Conservation (phyloP, 257 asterid species). For the Solanum pinnatisectum region DNA sequence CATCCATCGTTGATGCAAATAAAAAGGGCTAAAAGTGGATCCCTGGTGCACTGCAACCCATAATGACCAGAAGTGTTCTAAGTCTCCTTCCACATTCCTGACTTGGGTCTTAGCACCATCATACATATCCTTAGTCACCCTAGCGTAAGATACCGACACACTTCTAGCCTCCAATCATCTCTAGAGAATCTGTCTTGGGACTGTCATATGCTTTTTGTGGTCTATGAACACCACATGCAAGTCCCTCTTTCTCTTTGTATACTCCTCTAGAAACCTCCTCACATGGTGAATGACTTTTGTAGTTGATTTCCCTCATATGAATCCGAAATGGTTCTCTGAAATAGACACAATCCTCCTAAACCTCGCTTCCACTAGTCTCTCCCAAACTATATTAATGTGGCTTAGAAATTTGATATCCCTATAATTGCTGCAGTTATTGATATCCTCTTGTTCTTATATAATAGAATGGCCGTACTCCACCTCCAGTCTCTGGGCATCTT, state of each 20-base stretch:
- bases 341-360: not conserved
- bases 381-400: not conserved
- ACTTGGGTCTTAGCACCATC: not conserved
- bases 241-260: not conserved
- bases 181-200: not conserved
- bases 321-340: not conserved
- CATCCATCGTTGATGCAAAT: not conserved
- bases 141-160: not conserved
- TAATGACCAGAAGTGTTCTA: not conserved
- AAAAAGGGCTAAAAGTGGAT: not conserved
- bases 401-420: not conserved
- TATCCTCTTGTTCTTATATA: not conserved
- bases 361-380: not conserved
- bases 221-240: not conserved
- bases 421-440: not conserved
- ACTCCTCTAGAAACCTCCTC: not conserved
- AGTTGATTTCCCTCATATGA: not conserved
- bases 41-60: not conserved
- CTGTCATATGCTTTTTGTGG: not conserved
- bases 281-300: not conserved
- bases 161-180: not conserved
- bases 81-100: not conserved
- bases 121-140: not conserved
- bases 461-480: not conserved
- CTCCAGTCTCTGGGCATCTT: not conserved